Conservation (phyloP, 768 basidiomycete genomes). For the Tylopilus balloui region DNA sequence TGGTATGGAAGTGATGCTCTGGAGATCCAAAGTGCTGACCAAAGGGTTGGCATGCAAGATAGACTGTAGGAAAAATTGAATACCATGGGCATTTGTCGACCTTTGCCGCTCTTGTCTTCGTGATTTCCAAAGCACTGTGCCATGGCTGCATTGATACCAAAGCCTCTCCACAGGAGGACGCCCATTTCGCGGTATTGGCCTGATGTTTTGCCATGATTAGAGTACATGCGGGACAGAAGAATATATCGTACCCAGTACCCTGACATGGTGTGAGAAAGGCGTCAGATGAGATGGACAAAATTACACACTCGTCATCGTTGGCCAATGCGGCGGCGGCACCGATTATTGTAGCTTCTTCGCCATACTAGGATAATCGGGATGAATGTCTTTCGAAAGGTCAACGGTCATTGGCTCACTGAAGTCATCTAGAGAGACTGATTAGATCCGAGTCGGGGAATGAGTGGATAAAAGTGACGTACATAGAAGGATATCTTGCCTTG, state of each 20-base stretch:
- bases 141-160: constrained; percentile 76
- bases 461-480: constrained; percentile 40
- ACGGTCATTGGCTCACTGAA: constrained; percentile 48
- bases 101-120: constrained; percentile 76
- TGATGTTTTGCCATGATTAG: constrained; percentile 24
- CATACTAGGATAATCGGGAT: constrained; percentile 48
- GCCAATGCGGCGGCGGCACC: constrained; percentile 86
- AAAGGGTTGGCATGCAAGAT: constrained; percentile 2
- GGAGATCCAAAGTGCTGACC: constrained; percentile 80
- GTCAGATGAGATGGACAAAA: background rate
- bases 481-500: constrained; percentile 93
- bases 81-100: constrained; percentile 93
- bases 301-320: constrained; percentile 75
- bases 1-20: constrained; percentile 85
- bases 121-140: constrained; percentile 87
- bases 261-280: constrained; percentile 26
- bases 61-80: constrained; percentile 13
- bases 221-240: background rate
- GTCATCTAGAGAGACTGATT: constrained; percentile 57
- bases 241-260: constrained; percentile 60
- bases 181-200: constrained; percentile 94
- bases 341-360: constrained; percentile 87
- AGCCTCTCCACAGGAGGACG: constrained; percentile 85
- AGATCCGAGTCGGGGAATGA: constrained; percentile 6
- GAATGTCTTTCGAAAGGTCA: background rate